phyloP scores from a whole-genome alignment of 257 asterid species.

The Solanum tarapatanum region DNA sequence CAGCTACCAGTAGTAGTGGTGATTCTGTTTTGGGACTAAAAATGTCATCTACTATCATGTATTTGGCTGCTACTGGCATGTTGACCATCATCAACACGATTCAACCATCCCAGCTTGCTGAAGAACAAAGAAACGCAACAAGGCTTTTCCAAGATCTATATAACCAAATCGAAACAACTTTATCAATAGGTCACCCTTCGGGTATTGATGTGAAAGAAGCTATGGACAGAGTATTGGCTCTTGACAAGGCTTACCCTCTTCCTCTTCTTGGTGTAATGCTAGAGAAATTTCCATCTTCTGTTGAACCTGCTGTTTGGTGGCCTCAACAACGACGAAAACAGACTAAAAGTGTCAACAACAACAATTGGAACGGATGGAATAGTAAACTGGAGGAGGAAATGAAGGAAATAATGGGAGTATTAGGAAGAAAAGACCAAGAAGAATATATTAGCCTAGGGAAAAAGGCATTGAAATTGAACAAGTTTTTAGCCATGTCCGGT shows the following conservation, averaged over 20 bases:
- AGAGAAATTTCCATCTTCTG: constrained; percentile 16
- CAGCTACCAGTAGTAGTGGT: constrained; percentile 8
- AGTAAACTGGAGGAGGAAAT: constrained; percentile 42
- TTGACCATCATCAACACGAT: constrained; percentile 21
- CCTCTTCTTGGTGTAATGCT: constrained; percentile 31
- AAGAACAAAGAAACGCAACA: constrained; percentile 60
- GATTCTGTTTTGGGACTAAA: constrained; percentile 6
- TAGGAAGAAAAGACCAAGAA: constrained; percentile 30
- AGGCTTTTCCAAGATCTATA: constrained; percentile 50
- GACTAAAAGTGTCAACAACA: not conserved
- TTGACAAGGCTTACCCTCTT: constrained; percentile 53
- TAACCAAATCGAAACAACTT: constrained; percentile 28
- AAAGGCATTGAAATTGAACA: constrained; percentile 48
- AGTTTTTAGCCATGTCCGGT: constrained; percentile 25
- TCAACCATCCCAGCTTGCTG: constrained; percentile 74
- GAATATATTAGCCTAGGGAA: constrained; percentile 42
- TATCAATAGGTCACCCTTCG: constrained; percentile 25
- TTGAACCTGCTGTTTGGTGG: constrained; percentile 57
- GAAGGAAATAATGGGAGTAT: constrained; percentile 24
- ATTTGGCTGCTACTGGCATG: constrained; percentile 27
- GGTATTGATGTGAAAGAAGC: constrained; percentile 29
- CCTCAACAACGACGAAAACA: constrained; percentile 20
- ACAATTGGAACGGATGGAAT: constrained; percentile 37
- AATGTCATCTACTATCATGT: constrained; percentile 16
- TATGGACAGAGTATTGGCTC: constrained; percentile 50